Evolutionary conservation across 257 asterid species (phyloP).

Genomic region (Ophiorrhiza pumila): DNA sequence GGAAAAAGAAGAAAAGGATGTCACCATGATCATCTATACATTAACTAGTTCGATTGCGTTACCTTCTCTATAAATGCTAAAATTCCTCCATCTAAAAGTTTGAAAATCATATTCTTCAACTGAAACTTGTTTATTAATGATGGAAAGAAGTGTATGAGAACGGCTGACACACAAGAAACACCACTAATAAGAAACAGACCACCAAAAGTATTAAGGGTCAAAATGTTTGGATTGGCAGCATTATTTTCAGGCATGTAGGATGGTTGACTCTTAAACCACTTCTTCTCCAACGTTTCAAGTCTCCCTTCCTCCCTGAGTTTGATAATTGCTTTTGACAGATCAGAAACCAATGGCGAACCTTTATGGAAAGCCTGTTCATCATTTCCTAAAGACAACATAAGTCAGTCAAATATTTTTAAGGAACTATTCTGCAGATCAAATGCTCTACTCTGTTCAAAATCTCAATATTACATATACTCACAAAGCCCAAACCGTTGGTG

Average conservation of each 20-base stretch:
- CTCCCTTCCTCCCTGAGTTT: slow-evolving; percentile 22
- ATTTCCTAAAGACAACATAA: background rate
- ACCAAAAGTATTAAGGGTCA: slow-evolving; percentile 12
- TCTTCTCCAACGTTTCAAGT: slow-evolving; percentile 17
- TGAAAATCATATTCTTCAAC: too few relatives aligned
- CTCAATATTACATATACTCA: slow-evolving; percentile 4
- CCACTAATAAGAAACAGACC: slow-evolving; percentile 20
- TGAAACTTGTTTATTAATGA: too few relatives aligned
- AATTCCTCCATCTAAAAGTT: too few relatives aligned
- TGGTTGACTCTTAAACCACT: slow-evolving; percentile 9
- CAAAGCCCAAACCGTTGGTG: slow-evolving; percentile 24
- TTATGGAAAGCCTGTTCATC: slow-evolving; percentile 18
- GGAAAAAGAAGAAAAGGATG: too few relatives aligned
- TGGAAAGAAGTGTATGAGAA: slow-evolving; percentile 3
- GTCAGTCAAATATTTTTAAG: background rate
- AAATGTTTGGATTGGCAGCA: background rate
- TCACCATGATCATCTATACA: too few relatives aligned
- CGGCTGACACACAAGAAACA: slow-evolving; percentile 4
- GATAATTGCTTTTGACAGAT: slow-evolving; percentile 22
- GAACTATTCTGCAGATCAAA: background rate
- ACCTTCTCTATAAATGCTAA: too few relatives aligned
- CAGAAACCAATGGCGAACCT: slow-evolving; percentile 14
- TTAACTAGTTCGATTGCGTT: too few relatives aligned
- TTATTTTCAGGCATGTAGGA: background rate
- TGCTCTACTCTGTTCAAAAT: too few relatives aligned